These are phyloP conservation scores for Fusarium devonianum DNA, from an alignment of 2,329 filamentous ascomycete species.

Conservation along the genomic window DNA sequence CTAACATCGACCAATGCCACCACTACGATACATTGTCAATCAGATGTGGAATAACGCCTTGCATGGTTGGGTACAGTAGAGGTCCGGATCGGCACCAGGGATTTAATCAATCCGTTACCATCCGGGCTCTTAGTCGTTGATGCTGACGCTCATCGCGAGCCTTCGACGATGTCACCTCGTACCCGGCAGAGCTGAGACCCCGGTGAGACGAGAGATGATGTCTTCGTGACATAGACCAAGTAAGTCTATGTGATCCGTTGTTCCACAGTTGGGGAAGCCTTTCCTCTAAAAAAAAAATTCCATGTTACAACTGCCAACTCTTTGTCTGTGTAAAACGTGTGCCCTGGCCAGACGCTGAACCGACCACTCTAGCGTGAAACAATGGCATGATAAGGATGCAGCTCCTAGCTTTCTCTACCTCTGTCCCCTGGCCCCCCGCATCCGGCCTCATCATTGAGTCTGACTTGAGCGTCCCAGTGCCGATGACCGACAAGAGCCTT, in stretches of 20 bases:
- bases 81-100: conserved; percentile 26
- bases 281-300: not conserved
- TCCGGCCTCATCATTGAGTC: not conserved
- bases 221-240: not conserved
- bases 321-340: conserved; percentile 2
- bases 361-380: conserved; percentile 34
- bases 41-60: conserved; percentile 16
- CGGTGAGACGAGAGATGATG: not conserved
- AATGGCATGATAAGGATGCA: conserved; percentile 11
- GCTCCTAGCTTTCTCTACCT: conserved; percentile 1
- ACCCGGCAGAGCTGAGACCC: not conserved
- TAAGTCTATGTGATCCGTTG: not conserved
- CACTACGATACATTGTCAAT: conserved; percentile 21
- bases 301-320: conserved; percentile 20
- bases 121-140: not conserved
- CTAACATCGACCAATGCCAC: conserved; percentile 23
- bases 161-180: not conserved
- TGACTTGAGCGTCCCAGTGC: not conserved
- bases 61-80: conserved; percentile 20
- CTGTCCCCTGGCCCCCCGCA: not conserved
- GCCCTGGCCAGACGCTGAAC: conserved; percentile 11
- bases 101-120: conserved; percentile 13
- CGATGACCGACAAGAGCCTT: too few relatives aligned
- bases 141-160: not conserved
- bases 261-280: not conserved